Evolutionary conservation across 2,329 filamentous ascomycete species (phyloP).

Genomic region (Ophioceras dolichostomum): DNA sequence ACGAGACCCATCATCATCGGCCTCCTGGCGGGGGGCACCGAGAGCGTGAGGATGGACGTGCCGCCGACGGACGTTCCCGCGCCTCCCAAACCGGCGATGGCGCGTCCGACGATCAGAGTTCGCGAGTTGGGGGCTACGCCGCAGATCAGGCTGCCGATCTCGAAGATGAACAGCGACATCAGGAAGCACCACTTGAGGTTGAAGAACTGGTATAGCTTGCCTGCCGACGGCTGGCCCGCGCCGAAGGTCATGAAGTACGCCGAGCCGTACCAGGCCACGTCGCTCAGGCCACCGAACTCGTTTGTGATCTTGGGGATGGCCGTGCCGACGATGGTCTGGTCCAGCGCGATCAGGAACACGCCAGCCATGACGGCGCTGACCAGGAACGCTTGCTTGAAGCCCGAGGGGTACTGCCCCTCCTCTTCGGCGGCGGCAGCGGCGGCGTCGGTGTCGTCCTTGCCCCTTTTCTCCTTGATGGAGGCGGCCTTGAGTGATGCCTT

Average conservation of each 20-base stretch:
- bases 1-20: slow-evolving; percentile 1
- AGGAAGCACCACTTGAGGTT: slow-evolving; percentile 7
- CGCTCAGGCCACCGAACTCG: slow-evolving; percentile 25
- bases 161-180: slow-evolving; percentile 23
- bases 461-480: too few species aligned
- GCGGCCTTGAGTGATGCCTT: too few species aligned
- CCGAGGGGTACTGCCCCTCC: too few species aligned
- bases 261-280: slow-evolving; percentile 35
- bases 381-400: too few species aligned
- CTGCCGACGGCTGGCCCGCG: slow-evolving; percentile 7
- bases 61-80: slow-evolving; percentile 14
- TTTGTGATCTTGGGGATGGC: slow-evolving; percentile 27
- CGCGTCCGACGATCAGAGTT: slow-evolving; percentile 26
- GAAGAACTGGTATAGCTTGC: slow-evolving; percentile 6
- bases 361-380: too few species aligned
- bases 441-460: too few species aligned
- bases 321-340: slow-evolving; percentile 23
- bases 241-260: slow-evolving; percentile 8
- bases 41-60: background rate
- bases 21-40: slow-evolving; percentile 1
- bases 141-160: slow-evolving; percentile 30
- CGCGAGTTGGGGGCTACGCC: slow-evolving; percentile 23
- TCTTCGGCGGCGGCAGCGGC: too few species aligned
- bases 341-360: too few species aligned
- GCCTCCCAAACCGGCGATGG: slow-evolving; percentile 21